Base-by-base conservation (phyloP, 768 basidiomycete species). In the Coprinopsis cinerea region DNA sequence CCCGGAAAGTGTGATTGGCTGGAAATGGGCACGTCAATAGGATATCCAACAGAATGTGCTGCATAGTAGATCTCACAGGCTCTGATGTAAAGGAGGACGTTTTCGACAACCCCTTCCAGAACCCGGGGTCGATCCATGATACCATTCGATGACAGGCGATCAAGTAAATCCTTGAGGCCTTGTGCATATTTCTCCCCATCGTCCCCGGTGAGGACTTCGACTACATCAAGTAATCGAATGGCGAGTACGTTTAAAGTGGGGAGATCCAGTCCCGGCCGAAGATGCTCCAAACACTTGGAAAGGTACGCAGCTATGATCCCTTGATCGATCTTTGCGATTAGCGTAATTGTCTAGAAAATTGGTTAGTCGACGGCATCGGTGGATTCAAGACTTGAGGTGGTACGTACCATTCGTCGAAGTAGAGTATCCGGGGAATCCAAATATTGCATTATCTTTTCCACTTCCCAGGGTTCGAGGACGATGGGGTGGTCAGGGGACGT, bases 381-480 rank as follows among this genome's bases (percentile, higher is more conserved):
- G 23, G 20, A 27, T 30, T 27, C n/a, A 39, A 44, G n/a, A 49
- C 25, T 14, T 5, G 14, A 34, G 30, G 30, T 9, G 9, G n/a
- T 43, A 14, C 71, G 49, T 56, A 85, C 89, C 72, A 73, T 82
- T 45, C 63, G 71, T 48, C 86, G 74, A 34, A 88, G 76, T 24
- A 72, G 57, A 7, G 60, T 53, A 60, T 92, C 89, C 1, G 71
- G 63, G 2, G 78, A 80, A 51, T 82, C 76, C 23, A 92, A 66
- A 14, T 85, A 64, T 51, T 73, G 75, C 80, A 92, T 85, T 18
- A 91, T 70, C 27, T 71, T 69, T 44, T 83, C 83, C 32, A 92
- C 88, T 46, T 91, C 88, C 74, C 76, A 77, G 47, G 71, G 78
- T n/a, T 87, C 82, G 40, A 91, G 63, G 7, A 79, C 65, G 1